Evolutionary conservation across 2,329 filamentous ascomycete species (phyloP).

Genomic region (Alternaria gaisen): DNA sequence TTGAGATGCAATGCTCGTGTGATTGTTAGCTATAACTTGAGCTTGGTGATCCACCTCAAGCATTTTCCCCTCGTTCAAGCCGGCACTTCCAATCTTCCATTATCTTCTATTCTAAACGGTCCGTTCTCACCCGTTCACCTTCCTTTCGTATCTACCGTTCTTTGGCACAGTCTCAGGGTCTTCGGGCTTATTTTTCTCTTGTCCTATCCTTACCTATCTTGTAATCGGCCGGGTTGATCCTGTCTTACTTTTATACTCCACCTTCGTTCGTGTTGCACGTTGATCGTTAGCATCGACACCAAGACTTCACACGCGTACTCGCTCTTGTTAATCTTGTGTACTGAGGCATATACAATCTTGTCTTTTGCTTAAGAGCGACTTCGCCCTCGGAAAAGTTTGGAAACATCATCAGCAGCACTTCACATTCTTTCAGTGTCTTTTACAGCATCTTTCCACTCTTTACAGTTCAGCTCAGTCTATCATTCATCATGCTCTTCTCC

Average conservation of each 20-base stretch:
- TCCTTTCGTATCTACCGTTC: slow-evolving; percentile 1
- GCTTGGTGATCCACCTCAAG: slow-evolving; percentile 15
- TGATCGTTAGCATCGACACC: slow-evolving; percentile 20
- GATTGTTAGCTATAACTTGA: slow-evolving; percentile 20
- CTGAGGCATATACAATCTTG: not conserved
- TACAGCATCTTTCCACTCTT: not conserved
- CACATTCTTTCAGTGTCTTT: not conserved
- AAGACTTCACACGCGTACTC: not conserved
- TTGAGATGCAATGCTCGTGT: slow-evolving; percentile 1
- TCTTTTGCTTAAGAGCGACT: slow-evolving; percentile 4
- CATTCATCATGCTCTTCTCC: slow-evolving; percentile 44
- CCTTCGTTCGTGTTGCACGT: slow-evolving; percentile 19
- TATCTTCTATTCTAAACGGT: slow-evolving; percentile 5
- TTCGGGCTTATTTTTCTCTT: slow-evolving; percentile 11
- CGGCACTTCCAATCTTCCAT: slow-evolving; percentile 7
- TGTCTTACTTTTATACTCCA: slow-evolving; percentile 14
- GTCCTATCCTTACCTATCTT: slow-evolving; percentile 13
- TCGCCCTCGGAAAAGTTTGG: not conserved
- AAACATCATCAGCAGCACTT: not conserved
- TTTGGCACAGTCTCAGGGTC: slow-evolving; percentile 22
- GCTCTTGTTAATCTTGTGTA: not conserved
- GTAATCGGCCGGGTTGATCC: slow-evolving; percentile 25
- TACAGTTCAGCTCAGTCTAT: not conserved
- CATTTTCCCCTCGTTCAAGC: not conserved
- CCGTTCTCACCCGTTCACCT: not conserved